Base-by-base conservation (phyloP, 2,329 filamentous ascomycete species). In the Fusarium euwallaceae region DNA sequence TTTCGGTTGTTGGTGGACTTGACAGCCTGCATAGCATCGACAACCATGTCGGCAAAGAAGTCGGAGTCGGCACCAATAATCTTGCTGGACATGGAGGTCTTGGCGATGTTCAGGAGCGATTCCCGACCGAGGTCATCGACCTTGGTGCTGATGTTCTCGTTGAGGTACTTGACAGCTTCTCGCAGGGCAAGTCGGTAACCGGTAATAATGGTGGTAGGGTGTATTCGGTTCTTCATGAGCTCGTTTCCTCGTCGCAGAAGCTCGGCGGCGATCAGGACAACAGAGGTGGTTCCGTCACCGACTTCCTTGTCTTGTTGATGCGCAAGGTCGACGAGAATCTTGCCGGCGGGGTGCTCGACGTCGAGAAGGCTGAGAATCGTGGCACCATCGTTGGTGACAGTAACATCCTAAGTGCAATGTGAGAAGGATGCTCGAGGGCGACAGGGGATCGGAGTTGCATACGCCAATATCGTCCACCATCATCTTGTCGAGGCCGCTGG, bases 401-500 rank as follows among this genome's bases (percentile, higher is more conserved):
- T 99, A 69, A 99, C 97, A 87, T 99, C 97, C 93, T 95, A 79
- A 79, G 51, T 68, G 17, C 48, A 64, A 48, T 72, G 73, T 78
- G 70, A 78, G 78, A 71, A 66, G 68, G 61, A 45, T 36, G 67
- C 4, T 69, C 51, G 53, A 69, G 59, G 24, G 61, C 68, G 66
- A 70, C 65, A 73, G 72, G 67, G 73, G 67, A 63, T 51, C 20
- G 37, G 43, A 64, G 65, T 75, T 72, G 80, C 92, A 79, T 90
- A 95, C 93, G 82, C 97, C 97, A 84, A 99, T 98, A 83, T 99
- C 97, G 86, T 99, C 97, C 80, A 99, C 97, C 97, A 99, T 98
- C 97, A 99, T 99, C 91, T 99, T 99, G 84, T 99, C 97, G 77
- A 99, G 90, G 59, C 97, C 97, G 73, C 95, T 98, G 61, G 97